Base-by-base conservation (phyloP, 73 alveolate species). In the Paramecium pentaurelia region DNA sequence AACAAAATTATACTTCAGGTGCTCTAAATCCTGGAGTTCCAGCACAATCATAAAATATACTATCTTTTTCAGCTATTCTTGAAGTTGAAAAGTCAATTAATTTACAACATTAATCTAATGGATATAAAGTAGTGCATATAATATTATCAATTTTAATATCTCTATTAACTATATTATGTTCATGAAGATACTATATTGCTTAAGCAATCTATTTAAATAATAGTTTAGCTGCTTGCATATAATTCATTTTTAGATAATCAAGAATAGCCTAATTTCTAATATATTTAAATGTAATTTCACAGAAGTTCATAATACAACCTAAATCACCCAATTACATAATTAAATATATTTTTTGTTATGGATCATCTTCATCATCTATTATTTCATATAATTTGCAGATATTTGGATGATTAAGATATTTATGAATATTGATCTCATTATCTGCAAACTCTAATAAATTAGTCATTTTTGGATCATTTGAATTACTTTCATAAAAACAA, bases 11-110 rank as follows among this genome's bases (percentile, higher is more conserved):
- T 12, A 73, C 87, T 73, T 73, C 87, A 73, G 87, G 87, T 14
- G 87, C 60, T 38, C 87, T 73, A 73, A 73, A 73, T 37, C 87
- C 87, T 30, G 87, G 60, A 38, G 87, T 73, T 34, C 87, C 87
- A 36, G 87, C 87, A 37, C 87, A 73, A 73, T 73, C 87, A 73
- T 12, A 73, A 40, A 73, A 73, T 73, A 37, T 73, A 73, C 60
- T 37, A 30, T 40, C 87, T 40, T 32, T 20, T 25, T 73, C 60
- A 38, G 60, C 58, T 37, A 30, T 30, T 34, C 87, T 11, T 30
- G 87, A 34, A 2, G 87, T 73, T 16, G 87, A 73, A 40, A 73
- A 73, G 14, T 73, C 87, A 36, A 40, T 73, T 30, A 73, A 73
- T 73, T 73, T 73, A 9, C 58, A 37, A 22, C 60, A 73, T 36